Evolutionary conservation across 805 yeast species (phyloP), one percentile per base, ranked within the genome.

Genomic region (Wickerhamomyces kurtzmanii): DNA sequence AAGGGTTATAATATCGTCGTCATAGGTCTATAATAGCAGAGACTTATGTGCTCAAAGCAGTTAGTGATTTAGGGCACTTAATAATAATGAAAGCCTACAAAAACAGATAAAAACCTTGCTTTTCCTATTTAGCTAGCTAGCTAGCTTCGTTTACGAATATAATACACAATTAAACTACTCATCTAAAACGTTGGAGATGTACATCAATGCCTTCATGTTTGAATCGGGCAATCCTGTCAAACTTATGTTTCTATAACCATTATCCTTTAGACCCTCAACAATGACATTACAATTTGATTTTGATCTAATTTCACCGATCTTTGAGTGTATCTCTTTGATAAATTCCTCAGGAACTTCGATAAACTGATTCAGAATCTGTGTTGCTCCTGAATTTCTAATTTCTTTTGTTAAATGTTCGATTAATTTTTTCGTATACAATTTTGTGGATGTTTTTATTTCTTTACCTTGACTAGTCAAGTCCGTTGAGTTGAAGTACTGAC

Each of bases 311-410:
- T 40, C 45, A 14, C 32, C 35, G 16, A 40, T 24, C 17, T 24
- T 24, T 13, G 19, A 12, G 5, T 22, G 17, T 3, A 29, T 11
- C 5, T 11, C 12, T 10, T 17, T 17, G 8, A 25, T 13, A 6
- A 12, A 22, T n/a, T 40, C 42, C 12, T 32, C n/a, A 5, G 45
- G 45, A 20, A 39, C 28, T 12, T 40, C 42, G 5, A 40, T 33
- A 5, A 13, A 15, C 3, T 30, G 20, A 14, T 33, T 34, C 14
- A 40, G 5, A 2, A 36, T 21, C 6, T 31, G 37, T 1, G 19
- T 12, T 3, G 18, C 15, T 4, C n/a, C 32, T 33, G 15, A 22
- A 17, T 12, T 39, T 33, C 17, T 27, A 11, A n/a, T 33, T 28
- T 17, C 37, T 30, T 15, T 20, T 18, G 21, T 24, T 17, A 7